These are phyloP conservation scores for Candida dajiaensis DNA, from an alignment of 805 yeast genomes.

Conservation along the genomic window DNA sequence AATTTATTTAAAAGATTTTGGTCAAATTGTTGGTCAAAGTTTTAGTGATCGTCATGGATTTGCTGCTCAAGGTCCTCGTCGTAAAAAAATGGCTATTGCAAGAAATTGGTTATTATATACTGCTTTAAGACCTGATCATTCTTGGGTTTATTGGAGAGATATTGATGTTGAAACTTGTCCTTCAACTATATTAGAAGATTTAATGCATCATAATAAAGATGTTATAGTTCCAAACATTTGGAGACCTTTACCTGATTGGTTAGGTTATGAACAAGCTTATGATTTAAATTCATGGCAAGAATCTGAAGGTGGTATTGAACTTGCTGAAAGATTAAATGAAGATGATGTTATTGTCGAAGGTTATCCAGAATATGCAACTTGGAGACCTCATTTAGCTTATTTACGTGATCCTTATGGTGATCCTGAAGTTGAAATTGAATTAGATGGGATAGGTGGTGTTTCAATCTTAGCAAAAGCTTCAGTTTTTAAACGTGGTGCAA, in stretches of 20 bases:
- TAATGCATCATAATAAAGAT: conserved; percentile 87
- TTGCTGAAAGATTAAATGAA: conserved; percentile 76
- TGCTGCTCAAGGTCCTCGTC: conserved; percentile 91
- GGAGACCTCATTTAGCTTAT: conserved; percentile 97
- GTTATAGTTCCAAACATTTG: conserved; percentile 94
- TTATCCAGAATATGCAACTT: conserved; percentile 93
- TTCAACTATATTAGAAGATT: conserved; percentile 76
- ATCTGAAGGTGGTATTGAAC: conserved; percentile 71
- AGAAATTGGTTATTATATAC: conserved; percentile 89
- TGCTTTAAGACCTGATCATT: conserved; percentile 85
- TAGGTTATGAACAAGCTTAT: conserved; percentile 79
- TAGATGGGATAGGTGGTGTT: conserved; percentile 98
- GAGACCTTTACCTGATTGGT: conserved; percentile 85
- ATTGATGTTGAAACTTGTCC: conserved; percentile 95
- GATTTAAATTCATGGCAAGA: conserved; percentile 86
- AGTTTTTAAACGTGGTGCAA: conserved; percentile 84
- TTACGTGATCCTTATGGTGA: conserved; percentile 93
- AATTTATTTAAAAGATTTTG: conserved; percentile 87
- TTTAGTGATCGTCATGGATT: conserved; percentile 93
- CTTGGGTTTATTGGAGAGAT: conserved; percentile 97
- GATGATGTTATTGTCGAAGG: conserved; percentile 98
- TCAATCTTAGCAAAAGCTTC: conserved; percentile 83
- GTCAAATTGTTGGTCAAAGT: conserved; percentile 89
- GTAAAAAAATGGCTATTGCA: conserved; percentile 94
- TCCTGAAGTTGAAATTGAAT: conserved; percentile 85